Percentiles rank a stretch among this genome's conserved stretches.
Evolutionary conservation across 768 basidiomycete genomes (phyloP).

Genomic region (Russula ochroleuca): DNA sequence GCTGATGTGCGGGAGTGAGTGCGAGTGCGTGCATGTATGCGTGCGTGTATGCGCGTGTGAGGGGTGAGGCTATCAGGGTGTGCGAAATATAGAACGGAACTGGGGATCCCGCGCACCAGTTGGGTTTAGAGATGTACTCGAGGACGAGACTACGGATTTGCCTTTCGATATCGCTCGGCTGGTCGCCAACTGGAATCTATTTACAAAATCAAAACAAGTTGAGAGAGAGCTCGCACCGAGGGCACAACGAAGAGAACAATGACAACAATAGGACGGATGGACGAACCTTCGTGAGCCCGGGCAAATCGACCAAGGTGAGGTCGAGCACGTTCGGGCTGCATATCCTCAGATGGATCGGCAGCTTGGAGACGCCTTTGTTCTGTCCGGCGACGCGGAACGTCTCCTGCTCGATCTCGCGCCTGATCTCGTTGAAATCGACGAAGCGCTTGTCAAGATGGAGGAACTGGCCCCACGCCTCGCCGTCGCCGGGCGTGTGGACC

Average conservation of each 20-base stretch:
- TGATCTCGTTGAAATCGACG: conserved; percentile 92
- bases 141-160: conserved; percentile 94
- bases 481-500: conserved; percentile 74
- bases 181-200: conserved; percentile 92
- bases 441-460: conserved; percentile 94
- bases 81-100: not conserved
- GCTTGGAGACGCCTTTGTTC: conserved; percentile 96
- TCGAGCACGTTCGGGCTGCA: conserved; percentile 95
- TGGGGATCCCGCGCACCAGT: conserved; percentile 58
- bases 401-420: conserved; percentile 97
- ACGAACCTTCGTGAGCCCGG: conserved; percentile 90
- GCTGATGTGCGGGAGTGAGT: conserved; percentile 38
- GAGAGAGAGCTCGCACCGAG: not conserved
- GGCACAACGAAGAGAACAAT: not conserved
- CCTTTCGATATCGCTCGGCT: conserved; percentile 95
- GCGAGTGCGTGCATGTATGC: not conserved
- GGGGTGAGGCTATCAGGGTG: not conserved
- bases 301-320: conserved; percentile 92
- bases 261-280: too few relatives aligned
- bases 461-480: conserved; percentile 93
- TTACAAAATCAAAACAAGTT: not conserved
- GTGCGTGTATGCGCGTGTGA: not conserved
- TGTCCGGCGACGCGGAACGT: conserved; percentile 96
- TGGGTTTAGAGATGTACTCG: conserved; percentile 95
- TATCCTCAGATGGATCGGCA: conserved; percentile 93